Evolutionary conservation across 192 early-diverging fungal species (phyloP).

Genomic region (Entomortierella beljakovae): DNA sequence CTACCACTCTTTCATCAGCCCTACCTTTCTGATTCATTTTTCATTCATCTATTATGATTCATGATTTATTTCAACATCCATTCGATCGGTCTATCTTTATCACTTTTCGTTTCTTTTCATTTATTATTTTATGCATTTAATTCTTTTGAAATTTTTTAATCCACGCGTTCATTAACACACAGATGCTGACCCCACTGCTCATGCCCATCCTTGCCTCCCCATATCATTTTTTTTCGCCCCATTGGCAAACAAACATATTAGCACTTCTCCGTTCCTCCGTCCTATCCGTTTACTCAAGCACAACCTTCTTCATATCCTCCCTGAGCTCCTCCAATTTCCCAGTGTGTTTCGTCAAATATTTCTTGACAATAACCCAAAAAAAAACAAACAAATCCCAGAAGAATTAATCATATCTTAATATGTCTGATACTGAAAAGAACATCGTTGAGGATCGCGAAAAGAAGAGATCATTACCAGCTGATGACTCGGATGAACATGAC

Average conservation of each 20-base stretch:
- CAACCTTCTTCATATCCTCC: constrained; percentile 4
- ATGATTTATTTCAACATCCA: not conserved
- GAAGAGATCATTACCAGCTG: constrained; percentile 58
- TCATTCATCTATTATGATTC: not conserved
- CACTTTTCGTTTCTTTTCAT: not conserved
- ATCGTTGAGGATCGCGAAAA: constrained; percentile 52
- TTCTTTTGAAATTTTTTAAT: too few relatives aligned
- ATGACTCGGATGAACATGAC: constrained; percentile 58
- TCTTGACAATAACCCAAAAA: not conserved
- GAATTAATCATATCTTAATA: constrained; percentile 8
- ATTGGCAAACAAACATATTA: constrained; percentile 3
- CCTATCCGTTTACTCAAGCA: constrained; percentile 29
- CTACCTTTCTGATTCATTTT: not conserved
- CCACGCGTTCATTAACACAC: constrained; percentile 8
- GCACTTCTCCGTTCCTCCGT: constrained; percentile 7
- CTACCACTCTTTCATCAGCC: not conserved
- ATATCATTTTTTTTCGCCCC: not conserved
- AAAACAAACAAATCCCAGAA: not conserved
- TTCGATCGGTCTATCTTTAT: not conserved
- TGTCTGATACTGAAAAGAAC: constrained; percentile 51
- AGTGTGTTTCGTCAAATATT: constrained; percentile 6
- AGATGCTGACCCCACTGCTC: constrained; percentile 42
- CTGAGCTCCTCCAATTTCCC: not conserved
- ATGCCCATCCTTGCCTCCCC: constrained; percentile 24
- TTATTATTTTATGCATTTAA: not conserved